Evolutionary conservation across 2,329 filamentous ascomycete species (phyloP).

Genomic region (Scedosporium minutisporum): DNA sequence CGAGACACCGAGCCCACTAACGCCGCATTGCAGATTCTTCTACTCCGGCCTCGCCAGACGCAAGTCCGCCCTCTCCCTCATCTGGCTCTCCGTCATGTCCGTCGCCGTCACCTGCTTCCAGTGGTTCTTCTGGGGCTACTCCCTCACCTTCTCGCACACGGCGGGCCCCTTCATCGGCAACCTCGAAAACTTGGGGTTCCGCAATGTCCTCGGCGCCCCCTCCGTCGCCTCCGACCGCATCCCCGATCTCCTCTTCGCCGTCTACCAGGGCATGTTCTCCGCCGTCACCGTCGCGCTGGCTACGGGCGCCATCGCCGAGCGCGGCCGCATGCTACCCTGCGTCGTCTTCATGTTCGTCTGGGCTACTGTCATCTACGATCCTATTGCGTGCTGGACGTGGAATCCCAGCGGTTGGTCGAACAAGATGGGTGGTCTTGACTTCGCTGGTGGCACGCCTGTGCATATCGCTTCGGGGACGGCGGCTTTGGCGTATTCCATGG

Average conservation of each 20-base stretch:
- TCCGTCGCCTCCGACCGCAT: constrained; percentile 65
- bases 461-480: constrained; percentile 78
- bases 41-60: constrained; percentile 82
- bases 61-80: constrained; percentile 80
- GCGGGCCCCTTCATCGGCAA: constrained; percentile 70
- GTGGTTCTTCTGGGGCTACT: constrained; percentile 94
- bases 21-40: constrained; percentile 53
- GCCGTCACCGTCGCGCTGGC: constrained; percentile 78
- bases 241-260: constrained; percentile 74
- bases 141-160: constrained; percentile 69
- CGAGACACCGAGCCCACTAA: too few species aligned
- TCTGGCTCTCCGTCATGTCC: constrained; percentile 86
- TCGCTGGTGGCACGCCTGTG: constrained; percentile 82
- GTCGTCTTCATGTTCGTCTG: constrained; percentile 91
- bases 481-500: constrained; percentile 81
- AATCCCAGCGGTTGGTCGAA: constrained; percentile 74
- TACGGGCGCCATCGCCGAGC: constrained; percentile 75
- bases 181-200: constrained; percentile 70
- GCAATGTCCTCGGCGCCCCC: constrained; percentile 62
- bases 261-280: constrained; percentile 86
- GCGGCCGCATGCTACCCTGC: constrained; percentile 79
- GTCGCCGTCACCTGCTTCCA: constrained; percentile 77
- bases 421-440: constrained; percentile 73
- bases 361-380: constrained; percentile 83
- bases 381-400: constrained; percentile 94